phyloP scores from a whole-genome alignment of 23 red algal genomes.

The Agarophyton chilense region DNA sequence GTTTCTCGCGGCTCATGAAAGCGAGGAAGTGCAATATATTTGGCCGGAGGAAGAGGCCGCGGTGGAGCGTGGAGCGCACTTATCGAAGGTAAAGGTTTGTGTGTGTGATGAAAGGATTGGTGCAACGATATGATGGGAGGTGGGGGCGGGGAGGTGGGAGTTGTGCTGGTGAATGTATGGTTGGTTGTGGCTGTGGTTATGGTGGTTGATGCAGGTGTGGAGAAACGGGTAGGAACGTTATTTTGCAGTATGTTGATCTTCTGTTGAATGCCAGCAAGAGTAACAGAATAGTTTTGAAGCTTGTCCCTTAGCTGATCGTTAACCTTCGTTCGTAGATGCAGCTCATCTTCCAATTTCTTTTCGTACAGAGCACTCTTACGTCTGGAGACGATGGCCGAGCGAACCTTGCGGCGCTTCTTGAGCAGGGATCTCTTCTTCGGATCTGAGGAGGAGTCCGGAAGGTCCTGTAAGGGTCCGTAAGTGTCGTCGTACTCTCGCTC shows the following conservation, averaged over 20 bases:
- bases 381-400: constrained; percentile 57
- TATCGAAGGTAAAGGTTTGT: neutral
- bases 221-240: neutral
- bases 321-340: constrained; percentile 21
- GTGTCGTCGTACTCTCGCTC: constrained; percentile 53
- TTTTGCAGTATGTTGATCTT: constrained; percentile 28
- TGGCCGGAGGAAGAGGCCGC: neutral
- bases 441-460: constrained; percentile 15
- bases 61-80: neutral
- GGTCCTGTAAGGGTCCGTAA: constrained; percentile 10
- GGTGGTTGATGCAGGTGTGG: neutral
- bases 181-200: neutral
- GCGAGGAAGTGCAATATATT: neutral
- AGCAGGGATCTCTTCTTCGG: neutral
- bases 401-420: constrained; percentile 54
- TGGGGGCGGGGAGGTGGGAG: neutral
- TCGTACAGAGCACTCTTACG: constrained; percentile 58
- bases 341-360: constrained; percentile 38
- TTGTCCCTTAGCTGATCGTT: constrained; percentile 27
- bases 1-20: constrained; percentile 23
- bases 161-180: neutral
- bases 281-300: constrained; percentile 9
- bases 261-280: constrained; percentile 17
- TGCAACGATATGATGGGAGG: neutral
- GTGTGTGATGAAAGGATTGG: neutral